Percentiles rank a stretch among this genome's conserved stretches.
phyloP scores from a whole-genome alignment of 345 rosid species.

The Hibiscus tridactylites region DNA sequence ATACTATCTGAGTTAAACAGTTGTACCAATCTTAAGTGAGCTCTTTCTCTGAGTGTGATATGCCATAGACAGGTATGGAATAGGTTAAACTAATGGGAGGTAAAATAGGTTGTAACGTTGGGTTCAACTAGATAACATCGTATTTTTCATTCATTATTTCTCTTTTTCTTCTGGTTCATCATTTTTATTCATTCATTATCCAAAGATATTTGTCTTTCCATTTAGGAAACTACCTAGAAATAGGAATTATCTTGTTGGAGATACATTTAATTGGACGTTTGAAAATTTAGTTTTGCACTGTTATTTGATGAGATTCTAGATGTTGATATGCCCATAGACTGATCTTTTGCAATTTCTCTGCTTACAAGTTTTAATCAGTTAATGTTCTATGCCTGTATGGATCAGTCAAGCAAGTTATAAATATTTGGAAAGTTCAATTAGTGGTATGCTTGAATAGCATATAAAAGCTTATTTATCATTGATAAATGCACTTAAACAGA shows the following conservation, averaged over 20 bases:
- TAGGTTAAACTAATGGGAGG: not conserved
- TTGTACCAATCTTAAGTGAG: not conserved
- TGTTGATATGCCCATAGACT: not conserved
- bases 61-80: not conserved
- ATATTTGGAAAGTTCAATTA: not conserved
- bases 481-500: not conserved
- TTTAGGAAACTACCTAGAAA: not conserved
- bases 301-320: conserved; percentile 3
- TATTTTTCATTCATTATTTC: not conserved
- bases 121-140: not conserved
- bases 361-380: not conserved
- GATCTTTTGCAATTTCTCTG: not conserved
- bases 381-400: not conserved
- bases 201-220: not conserved
- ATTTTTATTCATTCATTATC: not conserved
- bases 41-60: not conserved
- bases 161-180: not conserved
- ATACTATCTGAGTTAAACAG: not conserved
- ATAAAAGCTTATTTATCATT: not conserved
- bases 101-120: not conserved
- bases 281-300: not conserved
- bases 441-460: not conserved
- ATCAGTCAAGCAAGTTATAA: not conserved
- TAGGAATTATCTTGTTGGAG: not conserved
- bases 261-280: not conserved